Evolutionary conservation across 1,139 yeast genomes (phyloP), one percentile per base, ranked within the genome.

Genomic region (Sugiyamaella castrensis): DNA sequence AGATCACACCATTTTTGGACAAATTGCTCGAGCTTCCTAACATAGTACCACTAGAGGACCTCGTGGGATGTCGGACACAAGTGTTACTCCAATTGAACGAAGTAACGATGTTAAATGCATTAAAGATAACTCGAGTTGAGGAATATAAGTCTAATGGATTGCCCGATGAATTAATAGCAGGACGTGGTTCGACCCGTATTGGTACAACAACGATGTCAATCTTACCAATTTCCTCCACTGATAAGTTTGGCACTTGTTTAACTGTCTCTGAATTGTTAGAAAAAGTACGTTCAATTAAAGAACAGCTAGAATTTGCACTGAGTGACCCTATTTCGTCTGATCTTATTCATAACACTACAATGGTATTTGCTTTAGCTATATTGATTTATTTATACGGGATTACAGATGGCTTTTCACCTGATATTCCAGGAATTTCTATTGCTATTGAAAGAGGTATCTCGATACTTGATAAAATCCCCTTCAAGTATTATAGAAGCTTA

Each of bases 401-500:
- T n/a, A 47, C 48, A 13, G 46, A 51, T 2, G 54, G 53, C 15
- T 52, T 43, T 32, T 46, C 48, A 6, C 52, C 53, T 2, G 48
- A 52, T 7, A 32, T 34, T 33, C 42, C 45, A 6, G 54, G 47
- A 33, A 47, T 52, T 16, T 26, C 41, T 9, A 37, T 39, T 13
- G 50, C 51, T 16, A 48, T 52, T 15, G 48, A 46, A 10, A 40
- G 40, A 16, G 52, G 49, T 11, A 35, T 52, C 7, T 24, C 30
- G 8, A 12, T 49, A 7, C 42, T 49, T 11, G 43, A 48, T 8
- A 40, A 46, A 24, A 52, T 52, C 13, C 52, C 52, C 2, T 29
- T 39, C 7, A 34, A 40, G 15, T 52, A 52, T 28, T 47, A 52
- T 38, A 45, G 54, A 4, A 46, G 53, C 11, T 43, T 52, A 19